Conservation (phyloP, 306 rosid species). For the Fragaria nilgerrensis region DNA sequence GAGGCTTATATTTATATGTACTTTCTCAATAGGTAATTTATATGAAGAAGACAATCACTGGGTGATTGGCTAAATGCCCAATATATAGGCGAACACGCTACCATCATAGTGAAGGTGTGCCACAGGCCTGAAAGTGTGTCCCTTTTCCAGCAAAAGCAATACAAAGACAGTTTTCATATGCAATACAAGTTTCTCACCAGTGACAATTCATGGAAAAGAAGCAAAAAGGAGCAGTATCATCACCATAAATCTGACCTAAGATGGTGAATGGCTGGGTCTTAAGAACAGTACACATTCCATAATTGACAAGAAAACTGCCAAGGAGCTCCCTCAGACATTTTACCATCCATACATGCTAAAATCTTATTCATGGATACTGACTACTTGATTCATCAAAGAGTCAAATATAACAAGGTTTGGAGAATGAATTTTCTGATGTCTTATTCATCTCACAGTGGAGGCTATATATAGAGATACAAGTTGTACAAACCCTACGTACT, state of each 20-base stretch:
- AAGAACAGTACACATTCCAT: not conserved
- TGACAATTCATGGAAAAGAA: not conserved
- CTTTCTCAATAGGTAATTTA: not conserved
- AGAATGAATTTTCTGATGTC: too few species aligned
- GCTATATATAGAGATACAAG: too few species aligned
- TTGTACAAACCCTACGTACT: too few species aligned
- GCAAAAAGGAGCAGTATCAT: not conserved
- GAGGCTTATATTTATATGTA: not conserved
- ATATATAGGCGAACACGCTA: not conserved
- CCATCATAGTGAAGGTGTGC: not conserved
- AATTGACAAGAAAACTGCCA: not conserved
- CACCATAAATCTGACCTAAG: conserved; percentile 1
- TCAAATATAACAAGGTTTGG: too few species aligned
- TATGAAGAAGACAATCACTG: not conserved
- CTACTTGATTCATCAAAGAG: not conserved
- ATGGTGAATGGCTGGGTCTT: not conserved
- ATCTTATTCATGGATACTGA: not conserved
- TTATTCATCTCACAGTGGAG: too few species aligned
- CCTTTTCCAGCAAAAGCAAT: not conserved
- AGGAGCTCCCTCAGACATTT: not conserved
- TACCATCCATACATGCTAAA: not conserved
- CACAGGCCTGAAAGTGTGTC: not conserved
- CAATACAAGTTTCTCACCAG: not conserved
- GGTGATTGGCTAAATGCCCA: not conserved
- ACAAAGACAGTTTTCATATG: not conserved